Percentiles rank a stretch among this genome's conserved stretches.
Conservation (phyloP, 192 early-diverging fungal genomes). For the Gigaspora rosea region DNA sequence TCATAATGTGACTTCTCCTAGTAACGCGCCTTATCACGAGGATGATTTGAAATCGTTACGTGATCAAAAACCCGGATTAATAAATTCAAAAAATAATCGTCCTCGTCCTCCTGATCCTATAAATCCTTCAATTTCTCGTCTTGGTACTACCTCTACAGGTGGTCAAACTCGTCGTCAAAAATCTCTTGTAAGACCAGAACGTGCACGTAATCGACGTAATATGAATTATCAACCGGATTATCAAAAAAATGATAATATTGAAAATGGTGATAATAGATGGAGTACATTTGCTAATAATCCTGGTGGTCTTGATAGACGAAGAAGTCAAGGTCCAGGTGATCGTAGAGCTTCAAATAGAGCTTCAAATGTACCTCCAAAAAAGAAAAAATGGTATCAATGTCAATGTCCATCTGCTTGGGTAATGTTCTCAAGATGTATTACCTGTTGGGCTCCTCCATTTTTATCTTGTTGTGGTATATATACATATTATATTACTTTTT, state of each 20-base stretch:
- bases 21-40: not conserved
- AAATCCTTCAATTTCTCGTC: not conserved
- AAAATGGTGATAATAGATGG: slow-evolving; percentile 1
- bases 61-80: not conserved
- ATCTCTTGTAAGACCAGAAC: slow-evolving; percentile 71
- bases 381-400: slow-evolving; percentile 35
- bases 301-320: not conserved
- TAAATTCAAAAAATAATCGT: not conserved
- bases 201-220: slow-evolving; percentile 43
- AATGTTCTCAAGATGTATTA: not conserved
- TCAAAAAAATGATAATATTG: not conserved
- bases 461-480: slow-evolving; percentile 17
- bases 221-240: not conserved
- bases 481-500: not conserved
- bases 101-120: not conserved
- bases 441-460: slow-evolving; percentile 13
- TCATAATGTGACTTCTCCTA: no score
- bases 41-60: not conserved
- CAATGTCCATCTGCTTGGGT: slow-evolving; percentile 12
- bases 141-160: not conserved
- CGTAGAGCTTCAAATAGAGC: no score
- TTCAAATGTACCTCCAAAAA: slow-evolving; percentile 3
- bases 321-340: no score
- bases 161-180: slow-evolving; percentile 46
- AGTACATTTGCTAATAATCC: slow-evolving; percentile 33